phyloP scores from a whole-genome alignment of 345 rosid genomes.

The Arabis hirsuta region DNA sequence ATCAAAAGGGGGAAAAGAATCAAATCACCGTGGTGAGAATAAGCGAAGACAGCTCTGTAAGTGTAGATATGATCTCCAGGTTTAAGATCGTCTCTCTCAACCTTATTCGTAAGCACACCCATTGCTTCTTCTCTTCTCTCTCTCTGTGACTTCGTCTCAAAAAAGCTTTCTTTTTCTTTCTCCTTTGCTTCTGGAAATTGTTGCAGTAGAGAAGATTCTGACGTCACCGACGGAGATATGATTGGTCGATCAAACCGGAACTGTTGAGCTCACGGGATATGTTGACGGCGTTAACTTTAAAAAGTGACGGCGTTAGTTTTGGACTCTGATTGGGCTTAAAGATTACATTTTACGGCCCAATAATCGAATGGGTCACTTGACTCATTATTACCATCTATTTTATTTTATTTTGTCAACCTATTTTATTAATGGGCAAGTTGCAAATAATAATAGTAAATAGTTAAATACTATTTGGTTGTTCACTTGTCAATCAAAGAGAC shows the following conservation, averaged over 20 bases:
- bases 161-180: not conserved
- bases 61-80: slow-evolving; percentile 96
- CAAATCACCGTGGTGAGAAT: slow-evolving; percentile 87
- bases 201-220: slow-evolving; percentile 27
- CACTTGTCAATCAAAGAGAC: too few species aligned
- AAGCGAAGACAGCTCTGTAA: slow-evolving; percentile 90
- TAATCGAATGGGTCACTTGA: not conserved
- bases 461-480: too few species aligned
- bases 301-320: not conserved
- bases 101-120: slow-evolving; percentile 81
- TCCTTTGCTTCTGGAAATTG: slow-evolving; percentile 12
- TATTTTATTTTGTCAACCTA: not conserved
- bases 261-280: slow-evolving; percentile 11
- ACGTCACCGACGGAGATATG: slow-evolving; percentile 33
- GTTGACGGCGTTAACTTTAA: slow-evolving; percentile 34
- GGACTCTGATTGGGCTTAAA: not conserved
- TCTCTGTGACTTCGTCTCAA: slow-evolving; percentile 4
- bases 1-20: not conserved
- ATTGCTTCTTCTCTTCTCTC: slow-evolving; percentile 42
- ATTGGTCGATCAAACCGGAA: slow-evolving; percentile 23
- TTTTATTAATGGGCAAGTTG: not conserved
- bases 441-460: too few species aligned
- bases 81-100: slow-evolving; percentile 73
- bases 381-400: not conserved
- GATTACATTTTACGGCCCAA: not conserved